Percentiles rank a stretch among this genome's conserved stretches.
Conservation (phyloP, 805 yeast genomes). For the Yarrowia sp. region DNA sequence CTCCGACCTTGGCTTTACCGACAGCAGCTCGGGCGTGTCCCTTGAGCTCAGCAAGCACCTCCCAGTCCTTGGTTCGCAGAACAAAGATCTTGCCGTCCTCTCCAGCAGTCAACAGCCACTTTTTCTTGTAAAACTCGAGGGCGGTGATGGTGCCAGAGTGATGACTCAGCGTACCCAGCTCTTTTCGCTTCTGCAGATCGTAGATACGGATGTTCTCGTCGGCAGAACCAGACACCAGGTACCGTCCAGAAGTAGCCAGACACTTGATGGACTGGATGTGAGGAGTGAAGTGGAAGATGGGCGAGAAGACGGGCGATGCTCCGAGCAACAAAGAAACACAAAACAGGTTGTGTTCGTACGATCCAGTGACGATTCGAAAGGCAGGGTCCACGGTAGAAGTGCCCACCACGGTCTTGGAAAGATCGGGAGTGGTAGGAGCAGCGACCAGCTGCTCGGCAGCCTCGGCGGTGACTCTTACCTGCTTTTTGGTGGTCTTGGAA, state of each 20-base stretch:
- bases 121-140: constrained; percentile 55
- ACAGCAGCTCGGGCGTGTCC: constrained; percentile 54
- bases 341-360: constrained; percentile 88
- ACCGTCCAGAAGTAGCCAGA: constrained; percentile 76
- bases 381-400: neutral
- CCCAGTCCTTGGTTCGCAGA: constrained; percentile 99
- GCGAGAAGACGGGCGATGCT: constrained; percentile 60
- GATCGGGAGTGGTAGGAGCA: neutral
- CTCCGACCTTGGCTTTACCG: constrained; percentile 49
- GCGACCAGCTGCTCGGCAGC: neutral
- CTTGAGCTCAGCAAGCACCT: constrained; percentile 77
- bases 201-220: constrained; percentile 94
- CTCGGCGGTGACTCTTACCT: neutral
- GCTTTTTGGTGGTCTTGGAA: constrained; percentile 6
- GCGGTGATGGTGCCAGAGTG: constrained; percentile 87
- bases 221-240: constrained; percentile 88
- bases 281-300: constrained; percentile 94
- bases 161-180: constrained; percentile 82
- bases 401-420: neutral
- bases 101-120: constrained; percentile 88
- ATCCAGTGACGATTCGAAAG: constrained; percentile 83
- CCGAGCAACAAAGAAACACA: constrained; percentile 72
- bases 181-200: constrained; percentile 90
- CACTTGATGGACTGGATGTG: constrained; percentile 86
- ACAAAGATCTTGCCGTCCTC: constrained; percentile 86